Evolutionary conservation across 2,329 filamentous ascomycete genomes (phyloP), one percentile per base, ranked within the genome.

Genomic region (Dothideomycetidae sp.): DNA sequence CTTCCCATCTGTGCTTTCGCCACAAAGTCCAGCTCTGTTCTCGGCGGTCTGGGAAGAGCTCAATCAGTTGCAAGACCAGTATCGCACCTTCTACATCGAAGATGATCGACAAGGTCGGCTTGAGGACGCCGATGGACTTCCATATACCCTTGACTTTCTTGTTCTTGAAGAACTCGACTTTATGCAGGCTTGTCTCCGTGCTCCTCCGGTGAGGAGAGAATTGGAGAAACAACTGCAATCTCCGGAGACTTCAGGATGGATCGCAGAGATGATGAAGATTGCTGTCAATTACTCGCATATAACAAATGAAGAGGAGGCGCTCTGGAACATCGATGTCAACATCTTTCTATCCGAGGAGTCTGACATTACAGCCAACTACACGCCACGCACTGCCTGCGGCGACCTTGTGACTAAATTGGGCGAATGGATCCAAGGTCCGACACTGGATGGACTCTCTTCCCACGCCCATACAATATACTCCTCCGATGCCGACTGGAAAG

Each of bases 301-400:
- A 49, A 86, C 81, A 2, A 77, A 75, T 17, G 90, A 98, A 56
- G 90, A 96, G 53, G 84, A 94, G 60, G 84, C 82, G 5, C 62
- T 98, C 7, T 98, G 90, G 90, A 84, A 94, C 49, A 84, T 94
- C 44, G 90, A 98, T 57, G 81, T 92, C 48, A 96, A 93, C 41
- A 71, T 98, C 2, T 98, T 92, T 59, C 68, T 98, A 32, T 88
- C 85, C 1, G 90, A 98, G 58, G 88, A 96, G 61, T 88, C 84
- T 2, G 88, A 85, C 2, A 81, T 94, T 12, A 93, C 85, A 10
- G 82, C 86, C 19, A 96, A 96, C 57, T 98, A 96, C 61, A 94
- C 90, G 0, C 82, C 90, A 10, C 76, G 90, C 47, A 93, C 84
- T 12, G 90, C 88, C 29, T 90, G 84, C 45, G 86, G 85, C 33